phyloP scores from a whole-genome alignment of 805 yeast species.

The Pichia heedii region DNA sequence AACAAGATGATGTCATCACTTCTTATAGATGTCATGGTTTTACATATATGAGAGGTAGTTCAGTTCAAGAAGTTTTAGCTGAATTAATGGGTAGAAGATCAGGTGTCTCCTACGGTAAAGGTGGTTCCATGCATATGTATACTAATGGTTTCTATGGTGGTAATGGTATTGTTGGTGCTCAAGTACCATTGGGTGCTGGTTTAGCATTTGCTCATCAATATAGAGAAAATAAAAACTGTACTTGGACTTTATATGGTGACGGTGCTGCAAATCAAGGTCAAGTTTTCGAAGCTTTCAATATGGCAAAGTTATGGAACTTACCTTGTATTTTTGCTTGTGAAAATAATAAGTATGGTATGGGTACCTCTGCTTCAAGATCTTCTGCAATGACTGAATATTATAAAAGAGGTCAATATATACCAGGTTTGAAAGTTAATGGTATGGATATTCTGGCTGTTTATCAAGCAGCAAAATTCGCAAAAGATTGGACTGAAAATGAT shows the following conservation, averaged over 20 bases:
- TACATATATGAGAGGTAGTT: constrained; percentile 91
- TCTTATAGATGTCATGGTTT: constrained; percentile 99
- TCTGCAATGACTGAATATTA: constrained; percentile 94
- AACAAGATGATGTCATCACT: constrained; percentile 83
- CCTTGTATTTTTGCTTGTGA: constrained; percentile 95
- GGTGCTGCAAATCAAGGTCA: constrained; percentile 99
- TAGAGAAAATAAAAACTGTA: constrained; percentile 65
- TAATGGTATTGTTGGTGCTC: constrained; percentile 99
- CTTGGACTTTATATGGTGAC: constrained; percentile 92
- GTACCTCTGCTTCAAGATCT: constrained; percentile 94
- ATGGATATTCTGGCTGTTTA: constrained; percentile 95
- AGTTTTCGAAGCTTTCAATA: constrained; percentile 94
- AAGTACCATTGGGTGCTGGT: constrained; percentile 97
- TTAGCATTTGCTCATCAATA: constrained; percentile 98
- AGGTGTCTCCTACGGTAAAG: constrained; percentile 96
- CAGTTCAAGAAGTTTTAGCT: constrained; percentile 83
- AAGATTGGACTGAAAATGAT: constrained; percentile 88
- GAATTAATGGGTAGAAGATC: constrained; percentile 95
- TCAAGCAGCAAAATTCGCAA: constrained; percentile 94
- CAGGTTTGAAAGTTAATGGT: constrained; percentile 97
- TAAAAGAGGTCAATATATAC: constrained; percentile 99
- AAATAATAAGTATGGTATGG: constrained; percentile 99
- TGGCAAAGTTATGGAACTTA: constrained; percentile 98
- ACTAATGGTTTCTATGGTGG: constrained; percentile 96
- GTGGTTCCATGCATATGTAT: constrained; percentile 99